Evolutionary conservation across 257 asterid genomes (phyloP).

Genomic region (Linderniella brevidens): DNA sequence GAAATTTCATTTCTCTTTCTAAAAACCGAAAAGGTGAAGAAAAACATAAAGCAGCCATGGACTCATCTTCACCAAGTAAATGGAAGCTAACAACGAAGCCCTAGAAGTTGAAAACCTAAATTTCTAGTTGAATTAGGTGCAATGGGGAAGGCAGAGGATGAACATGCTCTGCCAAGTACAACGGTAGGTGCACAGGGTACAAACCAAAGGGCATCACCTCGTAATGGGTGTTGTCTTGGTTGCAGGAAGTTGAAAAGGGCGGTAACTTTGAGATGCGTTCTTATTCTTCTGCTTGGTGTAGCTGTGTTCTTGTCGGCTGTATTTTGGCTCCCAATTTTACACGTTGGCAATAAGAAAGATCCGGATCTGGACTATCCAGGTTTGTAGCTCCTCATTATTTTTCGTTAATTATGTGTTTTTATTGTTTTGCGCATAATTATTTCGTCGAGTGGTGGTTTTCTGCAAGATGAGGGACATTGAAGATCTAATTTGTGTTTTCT

Average conservation of each 20-base stretch:
- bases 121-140: too few relatives aligned
- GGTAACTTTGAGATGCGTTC: slow-evolving; percentile 35
- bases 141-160: slow-evolving; percentile 21
- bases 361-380: slow-evolving; percentile 60
- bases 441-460: too few relatives aligned
- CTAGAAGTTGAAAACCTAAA: slow-evolving; percentile 9
- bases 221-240: slow-evolving; percentile 12
- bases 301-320: slow-evolving; percentile 41
- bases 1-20: slow-evolving; percentile 11
- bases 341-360: slow-evolving; percentile 31
- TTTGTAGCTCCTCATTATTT: slow-evolving; percentile 7
- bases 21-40: slow-evolving; percentile 10
- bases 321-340: slow-evolving; percentile 57
- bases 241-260: slow-evolving; percentile 17
- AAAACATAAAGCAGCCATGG: slow-evolving; percentile 14
- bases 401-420: not conserved
- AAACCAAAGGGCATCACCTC: slow-evolving; percentile 12
- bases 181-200: slow-evolving; percentile 23
- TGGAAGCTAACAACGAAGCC: slow-evolving; percentile 23
- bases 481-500: too few relatives aligned
- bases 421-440: not conserved
- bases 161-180: slow-evolving; percentile 24
- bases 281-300: slow-evolving; percentile 32
- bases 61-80: slow-evolving; percentile 27
- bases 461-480: too few relatives aligned